Percentiles rank a stretch among this genome's conserved stretches.
Evolutionary conservation across 305 asterid genomes (phyloP).

Genomic region (Fraxinus baroniana): DNA sequence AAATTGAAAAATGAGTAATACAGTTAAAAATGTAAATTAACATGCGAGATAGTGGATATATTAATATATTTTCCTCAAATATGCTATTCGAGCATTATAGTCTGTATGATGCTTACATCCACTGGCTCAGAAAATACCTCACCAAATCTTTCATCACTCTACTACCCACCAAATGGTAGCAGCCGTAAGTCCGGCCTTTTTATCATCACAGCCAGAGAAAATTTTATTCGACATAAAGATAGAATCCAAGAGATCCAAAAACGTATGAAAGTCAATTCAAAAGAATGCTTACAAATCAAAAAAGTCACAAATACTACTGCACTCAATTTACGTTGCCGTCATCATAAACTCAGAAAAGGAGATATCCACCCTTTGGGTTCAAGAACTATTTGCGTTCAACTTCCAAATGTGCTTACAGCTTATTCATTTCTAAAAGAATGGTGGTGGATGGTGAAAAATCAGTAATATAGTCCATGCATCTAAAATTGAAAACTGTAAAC

Average conservation of each 20-base stretch:
- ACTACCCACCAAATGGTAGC: constrained; percentile 78
- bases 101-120: constrained; percentile 12
- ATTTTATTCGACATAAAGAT: constrained; percentile 1
- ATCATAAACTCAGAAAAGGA: neutral
- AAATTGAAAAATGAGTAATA: constrained; percentile 10
- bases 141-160: constrained; percentile 53
- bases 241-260: constrained; percentile 9
- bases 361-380: neutral
- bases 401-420: neutral
- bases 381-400: neutral
- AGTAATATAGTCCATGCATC: neutral
- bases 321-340: neutral
- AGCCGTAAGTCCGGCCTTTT: constrained; percentile 95
- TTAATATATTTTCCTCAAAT: neutral
- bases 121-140: constrained; percentile 71
- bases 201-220: constrained; percentile 70
- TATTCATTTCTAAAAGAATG: neutral
- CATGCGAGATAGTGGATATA: neutral
- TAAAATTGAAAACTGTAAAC: neutral
- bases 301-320: neutral
- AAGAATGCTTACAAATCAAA: neutral
- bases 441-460: neutral
- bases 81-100: neutral
- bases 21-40: neutral
- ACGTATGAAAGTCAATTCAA: neutral